phyloP scores from a whole-genome alignment of 177 flowering plant species.

The Vitis hybrid region DNA sequence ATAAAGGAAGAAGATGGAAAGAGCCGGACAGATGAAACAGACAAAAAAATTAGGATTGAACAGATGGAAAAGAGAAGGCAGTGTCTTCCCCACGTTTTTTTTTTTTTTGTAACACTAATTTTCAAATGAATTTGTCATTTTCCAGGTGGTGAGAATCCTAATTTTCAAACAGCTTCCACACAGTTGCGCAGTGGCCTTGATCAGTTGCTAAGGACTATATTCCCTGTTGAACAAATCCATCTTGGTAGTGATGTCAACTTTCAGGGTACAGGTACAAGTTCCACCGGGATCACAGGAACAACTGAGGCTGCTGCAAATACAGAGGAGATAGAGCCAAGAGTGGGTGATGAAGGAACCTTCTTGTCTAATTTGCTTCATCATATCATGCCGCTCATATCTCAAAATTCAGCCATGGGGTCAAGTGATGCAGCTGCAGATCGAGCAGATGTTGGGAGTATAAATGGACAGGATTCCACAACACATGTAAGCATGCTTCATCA shows the following conservation, averaged over 20 bases:
- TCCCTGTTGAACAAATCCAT: conserved; percentile 28
- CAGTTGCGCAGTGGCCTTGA: conserved; percentile 29
- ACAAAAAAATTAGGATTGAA: too few species aligned
- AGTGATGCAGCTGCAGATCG: conserved; percentile 20
- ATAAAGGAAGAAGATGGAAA: too few species aligned
- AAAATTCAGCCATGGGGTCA: conserved; percentile 15
- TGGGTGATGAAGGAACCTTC: conserved; percentile 42
- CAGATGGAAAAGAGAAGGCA: too few species aligned
- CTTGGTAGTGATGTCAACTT: conserved; percentile 12
- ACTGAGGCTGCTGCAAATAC: conserved; percentile 17
- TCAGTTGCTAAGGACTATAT: conserved; percentile 36
- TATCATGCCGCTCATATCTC: conserved; percentile 52
- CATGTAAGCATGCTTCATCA: conserved; percentile 18
- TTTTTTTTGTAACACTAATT: too few species aligned
- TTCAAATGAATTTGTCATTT: too few species aligned
- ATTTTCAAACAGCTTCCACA: conserved; percentile 17
- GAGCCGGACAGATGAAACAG: too few species aligned
- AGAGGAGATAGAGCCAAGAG: conserved; percentile 22
- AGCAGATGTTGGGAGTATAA: conserved; percentile 18
- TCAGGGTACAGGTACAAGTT: conserved; percentile 13
- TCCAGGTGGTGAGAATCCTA: conserved; percentile 19
- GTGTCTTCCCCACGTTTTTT: too few species aligned
- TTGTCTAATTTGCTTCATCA: conserved; percentile 52
- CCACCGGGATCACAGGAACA: conserved; percentile 13
- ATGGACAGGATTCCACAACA: conserved; percentile 15